Conservation (phyloP, 306 rosid genomes). For the Pachyrhizus erosus region DNA sequence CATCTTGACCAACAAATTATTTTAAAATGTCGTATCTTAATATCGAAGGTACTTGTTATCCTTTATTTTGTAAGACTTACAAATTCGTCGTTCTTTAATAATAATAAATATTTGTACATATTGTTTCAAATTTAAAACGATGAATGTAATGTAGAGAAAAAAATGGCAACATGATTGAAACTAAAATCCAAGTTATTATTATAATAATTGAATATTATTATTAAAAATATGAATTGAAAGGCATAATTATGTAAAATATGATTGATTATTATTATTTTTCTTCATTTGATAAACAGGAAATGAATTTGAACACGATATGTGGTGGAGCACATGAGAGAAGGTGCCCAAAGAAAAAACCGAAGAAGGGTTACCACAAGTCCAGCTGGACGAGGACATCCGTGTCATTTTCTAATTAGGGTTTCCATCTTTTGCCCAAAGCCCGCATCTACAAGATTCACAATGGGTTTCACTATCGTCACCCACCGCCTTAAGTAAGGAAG, state of each 20-base stretch:
- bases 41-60: background rate
- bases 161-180: background rate
- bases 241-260: background rate
- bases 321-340: conserved; percentile 39
- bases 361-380: conserved; percentile 34
- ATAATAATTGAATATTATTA: too few species aligned
- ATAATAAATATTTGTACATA: background rate
- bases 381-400: conserved; percentile 56
- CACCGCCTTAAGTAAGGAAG: background rate
- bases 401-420: conserved; percentile 81
- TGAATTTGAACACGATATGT: conserved; percentile 4
- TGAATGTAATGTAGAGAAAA: background rate
- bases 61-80: background rate
- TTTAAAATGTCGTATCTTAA: background rate
- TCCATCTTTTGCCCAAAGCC: conserved; percentile 48
- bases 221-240: background rate
- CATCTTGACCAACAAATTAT: background rate
- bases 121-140: background rate
- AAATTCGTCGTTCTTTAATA: background rate
- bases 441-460: conserved; percentile 45
- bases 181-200: background rate
- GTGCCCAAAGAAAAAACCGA: conserved; percentile 35
- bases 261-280: background rate
- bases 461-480: background rate
- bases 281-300: background rate